phyloP scores from a whole-genome alignment of 768 basidiomycete species.

The Lactarius pseudohatsudake region DNA sequence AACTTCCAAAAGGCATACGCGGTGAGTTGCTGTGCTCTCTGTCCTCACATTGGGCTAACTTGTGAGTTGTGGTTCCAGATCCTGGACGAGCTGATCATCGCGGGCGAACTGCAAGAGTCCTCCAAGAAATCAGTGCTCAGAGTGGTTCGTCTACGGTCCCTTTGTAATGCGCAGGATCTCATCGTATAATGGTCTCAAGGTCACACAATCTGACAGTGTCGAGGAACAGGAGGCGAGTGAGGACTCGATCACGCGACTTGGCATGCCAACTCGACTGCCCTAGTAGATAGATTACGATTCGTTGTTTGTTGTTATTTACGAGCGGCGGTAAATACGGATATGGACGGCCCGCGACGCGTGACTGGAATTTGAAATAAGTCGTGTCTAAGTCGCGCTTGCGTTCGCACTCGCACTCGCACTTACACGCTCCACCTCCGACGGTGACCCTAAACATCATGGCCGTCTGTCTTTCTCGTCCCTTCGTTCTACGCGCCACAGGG shows the following conservation, averaged over 20 bases:
- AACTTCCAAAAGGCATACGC: constrained; percentile 97
- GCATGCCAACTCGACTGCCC: constrained; percentile 49
- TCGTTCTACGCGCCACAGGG: not conserved
- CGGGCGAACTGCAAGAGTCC: constrained; percentile 92
- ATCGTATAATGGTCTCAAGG: constrained; percentile 43
- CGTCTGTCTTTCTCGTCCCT: constrained; percentile 23
- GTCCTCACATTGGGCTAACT: not conserved
- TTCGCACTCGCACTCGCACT: not conserved
- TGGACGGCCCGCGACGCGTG: constrained; percentile 24
- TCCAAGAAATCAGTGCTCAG: constrained; percentile 71
- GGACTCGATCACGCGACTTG: constrained; percentile 75
- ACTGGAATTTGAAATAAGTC: not conserved
- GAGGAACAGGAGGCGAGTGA: constrained; percentile 86
- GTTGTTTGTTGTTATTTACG: not conserved
- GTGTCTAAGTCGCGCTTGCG: not conserved
- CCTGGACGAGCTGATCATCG: constrained; percentile 89
- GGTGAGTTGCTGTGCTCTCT: constrained; percentile 39
- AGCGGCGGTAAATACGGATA: not conserved
- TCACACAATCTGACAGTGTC: constrained; percentile 79
- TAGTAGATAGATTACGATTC: constrained; percentile 12
- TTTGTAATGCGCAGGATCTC: not conserved
- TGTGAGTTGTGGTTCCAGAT: constrained; percentile 46
- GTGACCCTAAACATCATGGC: constrained; percentile 27
- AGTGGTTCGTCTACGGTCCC: constrained; percentile 43
- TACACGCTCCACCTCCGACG: not conserved